Evolutionary conservation across 2,329 filamentous ascomycete genomes (phyloP).

Genomic region (Arthrobotrys sinensis): DNA sequence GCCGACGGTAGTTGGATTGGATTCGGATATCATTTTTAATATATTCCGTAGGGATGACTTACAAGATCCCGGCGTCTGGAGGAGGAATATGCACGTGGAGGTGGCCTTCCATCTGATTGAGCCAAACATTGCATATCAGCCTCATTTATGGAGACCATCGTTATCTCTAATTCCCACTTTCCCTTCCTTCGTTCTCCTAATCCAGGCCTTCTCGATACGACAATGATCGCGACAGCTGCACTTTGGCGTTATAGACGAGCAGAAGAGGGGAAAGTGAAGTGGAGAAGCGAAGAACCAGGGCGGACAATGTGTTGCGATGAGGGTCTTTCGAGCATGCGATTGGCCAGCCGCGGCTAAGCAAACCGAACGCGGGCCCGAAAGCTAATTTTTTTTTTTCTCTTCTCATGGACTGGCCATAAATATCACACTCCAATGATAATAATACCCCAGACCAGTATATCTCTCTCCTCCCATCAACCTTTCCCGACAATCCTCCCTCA

Average conservation of each 20-base stretch:
- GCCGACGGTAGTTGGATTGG: background rate
- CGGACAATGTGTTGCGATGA: conserved; percentile 51
- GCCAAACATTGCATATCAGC: conserved; percentile 23
- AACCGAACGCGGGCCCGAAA: conserved; percentile 34
- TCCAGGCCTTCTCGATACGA: conserved; percentile 13
- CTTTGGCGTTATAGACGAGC: background rate
- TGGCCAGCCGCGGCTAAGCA: conserved; percentile 24
- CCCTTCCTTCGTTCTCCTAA: background rate
- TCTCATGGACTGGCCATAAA: conserved; percentile 11
- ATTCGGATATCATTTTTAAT: conserved; percentile 10
- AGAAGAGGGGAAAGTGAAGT: conserved; percentile 20
- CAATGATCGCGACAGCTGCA: conserved; percentile 25
- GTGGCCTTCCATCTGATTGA: conserved; percentile 33
- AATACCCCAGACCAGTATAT: conserved; percentile 24
- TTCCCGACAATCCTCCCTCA: background rate
- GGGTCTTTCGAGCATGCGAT: conserved; percentile 22
- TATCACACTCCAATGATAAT: conserved; percentile 9
- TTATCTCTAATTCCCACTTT: background rate
- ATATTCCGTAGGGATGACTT: conserved; percentile 8
- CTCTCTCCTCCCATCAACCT: conserved; percentile 12
- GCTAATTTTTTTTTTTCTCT: conserved; percentile 41
- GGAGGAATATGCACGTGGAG: conserved; percentile 42
- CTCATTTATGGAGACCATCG: conserved; percentile 9
- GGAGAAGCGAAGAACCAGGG: conserved; percentile 18
- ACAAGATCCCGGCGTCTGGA: conserved; percentile 23